phyloP scores from a whole-genome alignment of 2,329 filamentous ascomycete genomes.

The Verticillium nonalfalfae region DNA sequence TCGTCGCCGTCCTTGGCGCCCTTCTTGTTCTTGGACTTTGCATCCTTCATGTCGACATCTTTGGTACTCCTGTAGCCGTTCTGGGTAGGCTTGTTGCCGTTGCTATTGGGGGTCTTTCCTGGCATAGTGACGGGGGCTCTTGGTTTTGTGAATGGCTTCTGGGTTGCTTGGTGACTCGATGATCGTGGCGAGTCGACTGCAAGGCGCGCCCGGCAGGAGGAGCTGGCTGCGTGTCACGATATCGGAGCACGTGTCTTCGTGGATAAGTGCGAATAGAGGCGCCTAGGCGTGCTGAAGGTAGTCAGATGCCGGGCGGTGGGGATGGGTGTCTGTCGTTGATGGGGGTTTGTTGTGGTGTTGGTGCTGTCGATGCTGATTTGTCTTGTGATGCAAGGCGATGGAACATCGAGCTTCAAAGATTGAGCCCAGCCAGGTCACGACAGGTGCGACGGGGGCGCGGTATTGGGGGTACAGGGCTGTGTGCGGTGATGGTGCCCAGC shows the following conservation, averaged over 20 bases:
- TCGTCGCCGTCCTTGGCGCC: constrained; percentile 60
- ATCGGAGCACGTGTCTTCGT: background rate
- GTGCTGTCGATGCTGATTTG: constrained; percentile 4
- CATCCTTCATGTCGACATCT: constrained; percentile 67
- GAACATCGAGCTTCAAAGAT: constrained; percentile 19
- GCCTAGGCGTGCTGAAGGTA: background rate
- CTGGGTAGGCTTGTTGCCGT: constrained; percentile 63
- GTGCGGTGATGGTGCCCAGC: background rate
- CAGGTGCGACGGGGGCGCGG: background rate
- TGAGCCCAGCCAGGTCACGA: constrained; percentile 5
- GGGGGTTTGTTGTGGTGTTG: background rate
- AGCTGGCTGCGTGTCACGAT: background rate
- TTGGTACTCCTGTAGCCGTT: constrained; percentile 62
- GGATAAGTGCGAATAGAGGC: background rate
- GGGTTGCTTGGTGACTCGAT: constrained; percentile 1
- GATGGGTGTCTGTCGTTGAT: constrained; percentile 4
- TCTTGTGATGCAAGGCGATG: constrained; percentile 21
- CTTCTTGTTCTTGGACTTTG: constrained; percentile 63
- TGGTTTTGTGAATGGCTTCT: constrained; percentile 3
- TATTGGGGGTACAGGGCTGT: background rate
- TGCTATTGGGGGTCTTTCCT: constrained; percentile 66
- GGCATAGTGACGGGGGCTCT: constrained; percentile 45
- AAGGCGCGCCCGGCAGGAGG: background rate
- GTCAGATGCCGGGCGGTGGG: background rate
- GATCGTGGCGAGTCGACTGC: background rate